Base-by-base conservation (phyloP, 192 early-diverging fungal species). In the Backusella sp. region DNA sequence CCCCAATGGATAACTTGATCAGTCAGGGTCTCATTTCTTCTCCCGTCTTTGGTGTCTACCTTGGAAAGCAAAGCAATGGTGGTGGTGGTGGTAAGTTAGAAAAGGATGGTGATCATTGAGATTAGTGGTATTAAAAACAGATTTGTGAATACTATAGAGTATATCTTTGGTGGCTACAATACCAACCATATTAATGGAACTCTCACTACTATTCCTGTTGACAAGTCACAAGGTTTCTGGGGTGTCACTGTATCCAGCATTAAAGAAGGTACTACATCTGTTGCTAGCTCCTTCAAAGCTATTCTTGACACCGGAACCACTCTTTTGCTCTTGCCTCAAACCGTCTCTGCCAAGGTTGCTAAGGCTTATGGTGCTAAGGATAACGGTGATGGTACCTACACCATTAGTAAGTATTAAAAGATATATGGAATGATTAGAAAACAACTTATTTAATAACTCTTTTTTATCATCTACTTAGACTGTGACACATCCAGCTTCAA, bases 21-120 rank as follows among this genome's bases (percentile, higher is more conserved):
- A 80, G 85, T 14, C 84, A 89, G 69, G 80, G 81, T 49, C 74
- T 83, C 32, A 78, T 93, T 1, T 76, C 83, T 23, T 78, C 87
- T 56, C 89, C 92, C 8, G 78, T 90, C 0, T 91, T 91, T 70
- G 88, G 89, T 3, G 90, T 89, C 12, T 91, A 86, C 75, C 81
- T 93, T 4, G 86, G 86, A 39, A 75, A 79, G 74, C 41, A 65
- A 9, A 70, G 77, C 30, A 78, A 82, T 34, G 84, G 83, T 17
- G 86, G 86, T 32, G 85, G 83, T 15, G 85, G 85, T 53, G 85
- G 84, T 85, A 78, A 75, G 80, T 41, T 26, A 19, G 7, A 17
- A 69, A 53, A 28, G 21, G 0, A 46, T 69, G 12, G 37, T 8
- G 3, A 19, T 14, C 7, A 36, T 71, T n/a, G 1, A 14, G 36